Base-by-base conservation (phyloP, 805 yeast species). In the Cyberlindnera sargentensis region DNA sequence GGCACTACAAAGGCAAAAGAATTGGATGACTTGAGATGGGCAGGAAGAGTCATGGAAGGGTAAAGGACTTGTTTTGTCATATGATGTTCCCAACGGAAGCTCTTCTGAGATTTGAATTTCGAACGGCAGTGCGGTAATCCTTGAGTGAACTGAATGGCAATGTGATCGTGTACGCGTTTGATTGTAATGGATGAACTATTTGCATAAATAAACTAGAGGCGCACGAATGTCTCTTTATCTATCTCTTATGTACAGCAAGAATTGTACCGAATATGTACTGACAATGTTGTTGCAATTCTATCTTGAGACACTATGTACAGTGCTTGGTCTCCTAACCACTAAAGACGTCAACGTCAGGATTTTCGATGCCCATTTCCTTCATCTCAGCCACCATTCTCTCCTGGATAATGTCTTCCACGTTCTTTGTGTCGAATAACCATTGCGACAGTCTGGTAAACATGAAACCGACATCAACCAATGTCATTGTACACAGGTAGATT, bases 1-100 rank as follows among this genome's bases (percentile, higher is more conserved):
- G 72, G 80, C 0, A 60, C 65, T 40, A 58, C 46, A 2, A 57
- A 63, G 39, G 68, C 73, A 3, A 42, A 45, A 6, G 55, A 57
- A 27, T 53, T 64, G 41, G 54, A 66, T 29, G 49, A 46, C 15
- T 29, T 65, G 11, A 58, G 68, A 51, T 52, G 56, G 28, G 50
- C 46, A 42, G 72, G 72, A 0, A 57, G 52, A 43, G 32, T 43
- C 7, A 41, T 49, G 27, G 38, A 47, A 15, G 53, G 29, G 34
- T 27, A 46, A 45, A 3, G 30, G 34, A 29, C 42, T 49, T 42
- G 36, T 29, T 6, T 37, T 46, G 6, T 26, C 40, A 15, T 36
- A 41, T 6, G 37, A 30, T 27, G 46, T 15, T 2, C 20, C 20
- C 20, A 15, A 15, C 2, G 20, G 9, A 28, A 28, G 30, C 30